These are phyloP conservation scores for Backusella australiensis DNA, from an alignment of 192 early-diverging fungal species.

Conservation along the genomic window DNA sequence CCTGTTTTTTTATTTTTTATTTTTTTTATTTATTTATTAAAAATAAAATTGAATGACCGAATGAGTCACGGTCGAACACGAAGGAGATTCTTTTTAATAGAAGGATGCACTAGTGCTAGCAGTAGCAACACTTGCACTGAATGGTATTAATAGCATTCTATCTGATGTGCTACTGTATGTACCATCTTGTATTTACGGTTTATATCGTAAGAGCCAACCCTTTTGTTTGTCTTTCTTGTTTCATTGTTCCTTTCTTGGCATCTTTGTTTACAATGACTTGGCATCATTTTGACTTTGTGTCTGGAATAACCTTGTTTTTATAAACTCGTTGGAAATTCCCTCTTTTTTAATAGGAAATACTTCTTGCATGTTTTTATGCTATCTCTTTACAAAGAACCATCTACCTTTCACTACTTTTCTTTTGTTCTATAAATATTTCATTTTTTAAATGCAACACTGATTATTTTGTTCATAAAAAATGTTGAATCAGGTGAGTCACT, in stretches of 20 bases:
- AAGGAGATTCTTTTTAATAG: not conserved
- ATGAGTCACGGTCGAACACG: not conserved
- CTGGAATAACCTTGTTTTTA: not conserved
- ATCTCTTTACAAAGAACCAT: not conserved
- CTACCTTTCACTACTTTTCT: not conserved
- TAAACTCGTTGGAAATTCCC: not conserved
- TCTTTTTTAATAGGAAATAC: not conserved
- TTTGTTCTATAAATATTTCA: not conserved
- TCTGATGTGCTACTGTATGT: too few relatives aligned
- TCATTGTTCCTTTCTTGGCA: not conserved
- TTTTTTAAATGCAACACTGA: not conserved
- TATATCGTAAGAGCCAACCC: not conserved
- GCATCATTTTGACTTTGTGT: not conserved
- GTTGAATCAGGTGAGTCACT: not conserved
- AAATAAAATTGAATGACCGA: conserved; percentile 1
- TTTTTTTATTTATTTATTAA: not conserved
- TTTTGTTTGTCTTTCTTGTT: not conserved
- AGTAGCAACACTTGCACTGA: not conserved
- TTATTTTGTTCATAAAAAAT: not conserved
- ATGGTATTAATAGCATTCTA: too few relatives aligned
- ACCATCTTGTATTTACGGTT: not conserved
- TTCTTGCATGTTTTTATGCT: not conserved
- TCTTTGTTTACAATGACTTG: not conserved
- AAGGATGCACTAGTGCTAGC: not conserved
- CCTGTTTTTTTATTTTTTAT: not conserved